Conservation (phyloP, 2,329 filamentous ascomycete genomes). For the Trichoderma hamatum region DNA sequence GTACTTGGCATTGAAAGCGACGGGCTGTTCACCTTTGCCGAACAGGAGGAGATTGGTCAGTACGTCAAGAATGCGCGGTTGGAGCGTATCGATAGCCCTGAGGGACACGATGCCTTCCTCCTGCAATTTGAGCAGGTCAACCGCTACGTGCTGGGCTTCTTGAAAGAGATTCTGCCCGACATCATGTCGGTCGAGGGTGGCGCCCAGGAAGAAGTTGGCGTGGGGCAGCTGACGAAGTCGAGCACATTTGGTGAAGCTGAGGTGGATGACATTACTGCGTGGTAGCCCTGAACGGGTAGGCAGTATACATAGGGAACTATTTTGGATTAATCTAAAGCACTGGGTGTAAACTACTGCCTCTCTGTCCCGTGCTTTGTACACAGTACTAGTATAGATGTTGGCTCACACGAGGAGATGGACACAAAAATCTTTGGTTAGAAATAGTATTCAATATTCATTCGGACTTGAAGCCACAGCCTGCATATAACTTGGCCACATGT, state of each 20-base stretch:
- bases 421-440: not conserved
- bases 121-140: conserved; percentile 98
- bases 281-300: conserved; percentile 56
- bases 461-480: not conserved
- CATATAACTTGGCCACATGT: conserved; percentile 1
- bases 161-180: conserved; percentile 80
- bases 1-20: conserved; percentile 95
- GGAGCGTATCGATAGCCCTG: conserved; percentile 87
- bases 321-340: not conserved
- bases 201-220: conserved; percentile 52
- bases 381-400: not conserved
- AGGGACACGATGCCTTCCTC: conserved; percentile 95
- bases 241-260: conserved; percentile 96
- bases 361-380: not conserved
- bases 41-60: conserved; percentile 88
- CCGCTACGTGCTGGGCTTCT: conserved; percentile 78
- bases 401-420: not conserved
- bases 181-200: conserved; percentile 73
- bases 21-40: conserved; percentile 93
- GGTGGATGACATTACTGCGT: conserved; percentile 93
- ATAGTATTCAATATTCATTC: not conserved
- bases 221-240: conserved; percentile 73
- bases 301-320: not conserved
- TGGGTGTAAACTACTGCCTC: not conserved
- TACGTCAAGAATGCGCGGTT: conserved; percentile 77